Base-by-base conservation (phyloP, 208 protist species). In the Crithidia bombi region DNA sequence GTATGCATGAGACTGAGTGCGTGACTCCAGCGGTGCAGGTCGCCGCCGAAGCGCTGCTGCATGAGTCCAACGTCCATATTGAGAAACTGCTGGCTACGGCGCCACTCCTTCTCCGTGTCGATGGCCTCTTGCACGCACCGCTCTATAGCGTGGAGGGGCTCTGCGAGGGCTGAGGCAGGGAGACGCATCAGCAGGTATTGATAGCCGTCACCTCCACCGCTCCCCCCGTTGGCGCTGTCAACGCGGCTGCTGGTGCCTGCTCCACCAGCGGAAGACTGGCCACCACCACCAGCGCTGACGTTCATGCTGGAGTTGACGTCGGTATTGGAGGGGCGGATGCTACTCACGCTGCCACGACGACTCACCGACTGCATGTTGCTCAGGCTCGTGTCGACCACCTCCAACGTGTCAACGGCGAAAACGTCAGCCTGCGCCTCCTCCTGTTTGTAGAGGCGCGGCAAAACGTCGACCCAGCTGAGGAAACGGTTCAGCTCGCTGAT, bases 101-200 rank as follows among this genome's bases (percentile, higher is more conserved):
- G 83, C 91, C 91, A 96, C 76, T 94, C 80, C 23, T 80, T 68
- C 59, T 96, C 91, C 44, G 89, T 84, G 55, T 79, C 73, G 58
- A 93, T 64, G 11, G 92, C 84, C 23, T 94, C 89, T 32, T 78
- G 65, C 43, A 96, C 85, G 57, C 81, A 89, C 33, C 82, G 77
- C 62, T 96, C 89, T 74, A 96, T 96, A 2, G 86, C 84, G 28
- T 71, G 50, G 33, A 96, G 82, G 6, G 89, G 85, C 67, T 92
- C 89, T 35, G 65, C 67, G 19, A 96, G 69, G 0, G 68, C 62
- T 10, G 78, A 73, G 12, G 81, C 32, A 5, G 82, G 75, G 21
- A 94, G 63, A 21, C 75, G 75, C 57, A 83, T 75, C 25, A 92
- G 73, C 17, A 94, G 58, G 57, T 84, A 68, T 32, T 85, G 64